phyloP scores from a whole-genome alignment of 1,139 yeast genomes.

The Kodamaea arcana region DNA sequence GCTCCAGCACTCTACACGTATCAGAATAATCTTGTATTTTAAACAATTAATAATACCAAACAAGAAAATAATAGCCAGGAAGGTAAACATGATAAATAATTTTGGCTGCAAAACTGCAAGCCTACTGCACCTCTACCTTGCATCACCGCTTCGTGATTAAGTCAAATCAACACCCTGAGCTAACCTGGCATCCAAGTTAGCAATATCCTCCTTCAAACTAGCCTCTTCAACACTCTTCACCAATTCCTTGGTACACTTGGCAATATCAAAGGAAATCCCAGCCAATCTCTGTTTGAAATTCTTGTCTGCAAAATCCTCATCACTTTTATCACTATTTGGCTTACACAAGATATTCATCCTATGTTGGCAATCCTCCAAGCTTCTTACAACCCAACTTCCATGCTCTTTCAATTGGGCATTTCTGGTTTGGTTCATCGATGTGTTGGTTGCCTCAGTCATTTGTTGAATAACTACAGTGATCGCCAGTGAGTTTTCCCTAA shows the following conservation, averaged over 20 bases:
- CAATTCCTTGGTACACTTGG: slow-evolving; percentile 90
- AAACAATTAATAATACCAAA: slow-evolving; percentile 13
- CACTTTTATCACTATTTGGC: slow-evolving; percentile 45
- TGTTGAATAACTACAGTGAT: slow-evolving; percentile 74
- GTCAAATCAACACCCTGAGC: slow-evolving; percentile 19
- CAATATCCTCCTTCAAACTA: slow-evolving; percentile 75
- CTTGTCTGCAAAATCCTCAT: slow-evolving; percentile 75
- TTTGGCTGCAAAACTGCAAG: not conserved
- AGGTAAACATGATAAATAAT: not conserved
- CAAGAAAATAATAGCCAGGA: slow-evolving; percentile 11
- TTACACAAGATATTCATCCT: slow-evolving; percentile 68
- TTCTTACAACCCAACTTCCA: slow-evolving; percentile 86
- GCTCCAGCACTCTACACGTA: too few relatives aligned
- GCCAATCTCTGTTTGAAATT: slow-evolving; percentile 90
- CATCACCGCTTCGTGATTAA: not conserved
- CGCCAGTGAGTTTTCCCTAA: slow-evolving; percentile 68
- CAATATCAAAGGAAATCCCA: slow-evolving; percentile 93
- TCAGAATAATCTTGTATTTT: too few relatives aligned
- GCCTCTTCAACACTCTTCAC: slow-evolving; percentile 96
- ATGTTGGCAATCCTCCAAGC: slow-evolving; percentile 77
- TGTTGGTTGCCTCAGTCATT: slow-evolving; percentile 88
- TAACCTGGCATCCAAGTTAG: slow-evolving; percentile 45
- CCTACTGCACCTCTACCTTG: not conserved
- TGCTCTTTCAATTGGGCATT: slow-evolving; percentile 81
- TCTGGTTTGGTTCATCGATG: slow-evolving; percentile 85